Base-by-base conservation (phyloP, 257 asterid species). In the Penstemon newberryi region DNA sequence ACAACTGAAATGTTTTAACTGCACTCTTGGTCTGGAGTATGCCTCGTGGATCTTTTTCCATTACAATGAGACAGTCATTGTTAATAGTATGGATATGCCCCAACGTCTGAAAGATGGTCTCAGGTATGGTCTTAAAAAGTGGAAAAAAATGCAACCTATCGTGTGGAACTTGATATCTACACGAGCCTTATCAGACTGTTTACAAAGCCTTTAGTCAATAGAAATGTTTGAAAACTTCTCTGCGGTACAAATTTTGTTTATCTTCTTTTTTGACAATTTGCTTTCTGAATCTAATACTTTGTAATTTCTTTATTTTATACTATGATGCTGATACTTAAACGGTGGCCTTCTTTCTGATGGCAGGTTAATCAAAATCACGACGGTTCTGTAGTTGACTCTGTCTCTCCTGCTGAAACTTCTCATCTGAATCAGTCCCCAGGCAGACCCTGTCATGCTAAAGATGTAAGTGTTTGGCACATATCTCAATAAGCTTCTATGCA, bases 331-430 rank as follows among this genome's bases (percentile, higher is more conserved):
- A 75, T 63, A 51, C 54, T 61, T 72, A 40, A 36, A 49, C 72
- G 73, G 63, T 71, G 70, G 45, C 73, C 57, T 65, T 72, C 70
- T 73, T 71, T 78, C 57, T 39, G 37, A 63, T 74, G 69, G 25
- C 87, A 90, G 95, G 88, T 65, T 74, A 79, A 76, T 77, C 87
- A 70, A 73, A 73, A 76, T 80, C 86, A 78, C 72, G 85, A 75
- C 70, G 67, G 68, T 68, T 52, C 82, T 58, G 72, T 65, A 53
- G 67, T 63, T 59, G 81, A 75, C 64, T 78, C 88, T 15, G 69
- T 78, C 49, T 43, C 87, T 54, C 15, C 79, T 63, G 77, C 83
- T 66, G 89, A 81, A 75, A 65, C 79, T 70, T 70, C 78, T 69
- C 73, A 50, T 70, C 61, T 75, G 54, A 81, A 74, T 78, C 71